Evolutionary conservation across 345 rosid species (phyloP).

Genomic region (Turnera subulata): DNA sequence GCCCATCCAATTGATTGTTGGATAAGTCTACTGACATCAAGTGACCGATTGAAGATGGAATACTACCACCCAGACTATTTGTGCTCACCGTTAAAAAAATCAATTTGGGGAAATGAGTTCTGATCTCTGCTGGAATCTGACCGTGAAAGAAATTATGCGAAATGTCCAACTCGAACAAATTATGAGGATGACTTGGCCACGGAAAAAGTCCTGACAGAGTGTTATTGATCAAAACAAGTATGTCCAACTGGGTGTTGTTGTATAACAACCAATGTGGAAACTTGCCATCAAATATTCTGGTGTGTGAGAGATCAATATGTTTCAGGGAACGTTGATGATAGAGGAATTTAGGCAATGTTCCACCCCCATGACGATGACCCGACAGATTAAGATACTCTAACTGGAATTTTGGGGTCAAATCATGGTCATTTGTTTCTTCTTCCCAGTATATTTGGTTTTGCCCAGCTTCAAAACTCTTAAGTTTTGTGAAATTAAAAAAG

Average conservation of each 20-base stretch:
- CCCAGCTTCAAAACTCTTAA: neutral
- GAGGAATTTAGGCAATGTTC: neutral
- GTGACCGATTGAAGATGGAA: conserved; percentile 19
- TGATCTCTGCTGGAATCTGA: conserved; percentile 3
- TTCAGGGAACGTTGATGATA: neutral
- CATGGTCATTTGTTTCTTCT: neutral
- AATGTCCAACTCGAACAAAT: neutral
- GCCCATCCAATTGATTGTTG: neutral
- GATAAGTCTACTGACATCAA: conserved; percentile 16
- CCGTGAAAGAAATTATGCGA: conserved; percentile 3
- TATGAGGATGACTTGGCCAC: neutral
- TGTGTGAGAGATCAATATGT: neutral
- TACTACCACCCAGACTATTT: conserved; percentile 13
- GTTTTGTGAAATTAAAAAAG: neutral
- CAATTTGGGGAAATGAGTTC: conserved; percentile 9
- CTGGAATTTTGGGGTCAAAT: neutral
- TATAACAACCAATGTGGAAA: conserved; percentile 25
- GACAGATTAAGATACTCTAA: neutral
- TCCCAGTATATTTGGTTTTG: neutral
- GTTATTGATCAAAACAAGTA: neutral
- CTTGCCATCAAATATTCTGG: neutral
- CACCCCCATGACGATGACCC: fast-evolving
- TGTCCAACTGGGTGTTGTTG: conserved; percentile 17
- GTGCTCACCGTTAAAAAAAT: neutral
- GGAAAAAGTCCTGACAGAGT: conserved; percentile 4